These are phyloP conservation scores for Apiotrichum gamsii DNA, from an alignment of 1,284 basidiomycete genomes.

Conservation along the genomic window DNA sequence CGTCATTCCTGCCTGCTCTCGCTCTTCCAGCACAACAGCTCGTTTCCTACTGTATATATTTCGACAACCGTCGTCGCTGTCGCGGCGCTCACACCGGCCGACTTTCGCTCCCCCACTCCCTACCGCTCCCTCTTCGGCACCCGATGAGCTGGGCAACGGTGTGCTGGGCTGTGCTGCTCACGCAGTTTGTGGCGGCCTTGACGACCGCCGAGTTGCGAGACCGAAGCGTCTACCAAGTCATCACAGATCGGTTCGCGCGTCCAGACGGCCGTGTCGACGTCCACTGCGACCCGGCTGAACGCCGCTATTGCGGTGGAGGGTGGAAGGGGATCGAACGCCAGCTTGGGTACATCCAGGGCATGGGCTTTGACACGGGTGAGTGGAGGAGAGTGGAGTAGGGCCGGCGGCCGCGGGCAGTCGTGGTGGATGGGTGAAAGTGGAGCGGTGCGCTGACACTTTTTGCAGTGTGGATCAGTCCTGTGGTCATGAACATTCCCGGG, in stretches of 20 bases:
- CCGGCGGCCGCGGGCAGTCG: neutral
- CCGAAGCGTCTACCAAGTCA: constrained; percentile 44
- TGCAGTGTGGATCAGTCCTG: constrained; percentile 46
- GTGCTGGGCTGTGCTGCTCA: neutral
- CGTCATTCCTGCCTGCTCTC: too few species aligned
- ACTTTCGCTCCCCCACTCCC: too few species aligned
- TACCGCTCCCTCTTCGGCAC: too few species aligned
- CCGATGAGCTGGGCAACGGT: constrained; percentile 4
- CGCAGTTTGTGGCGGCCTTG: constrained; percentile 23
- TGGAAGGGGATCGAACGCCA: constrained; percentile 37
- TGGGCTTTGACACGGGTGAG: constrained; percentile 47
- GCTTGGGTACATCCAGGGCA: constrained; percentile 45
- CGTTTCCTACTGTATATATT: too few species aligned
- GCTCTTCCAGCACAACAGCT: too few species aligned
- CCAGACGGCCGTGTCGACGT: constrained; percentile 24
- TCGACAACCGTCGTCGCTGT: too few species aligned
- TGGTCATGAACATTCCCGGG: constrained; percentile 41
- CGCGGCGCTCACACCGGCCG: too few species aligned
- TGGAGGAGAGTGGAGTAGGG: neutral
- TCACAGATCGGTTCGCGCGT: constrained; percentile 45
- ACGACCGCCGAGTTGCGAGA: constrained; percentile 33
- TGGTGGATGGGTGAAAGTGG: too few species aligned
- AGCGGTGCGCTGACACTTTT: too few species aligned
- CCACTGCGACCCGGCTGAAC: constrained; percentile 25
- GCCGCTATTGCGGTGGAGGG: constrained; percentile 43